Conservation (phyloP, 148 eudicot species). For the Heliosperma pusillum region DNA sequence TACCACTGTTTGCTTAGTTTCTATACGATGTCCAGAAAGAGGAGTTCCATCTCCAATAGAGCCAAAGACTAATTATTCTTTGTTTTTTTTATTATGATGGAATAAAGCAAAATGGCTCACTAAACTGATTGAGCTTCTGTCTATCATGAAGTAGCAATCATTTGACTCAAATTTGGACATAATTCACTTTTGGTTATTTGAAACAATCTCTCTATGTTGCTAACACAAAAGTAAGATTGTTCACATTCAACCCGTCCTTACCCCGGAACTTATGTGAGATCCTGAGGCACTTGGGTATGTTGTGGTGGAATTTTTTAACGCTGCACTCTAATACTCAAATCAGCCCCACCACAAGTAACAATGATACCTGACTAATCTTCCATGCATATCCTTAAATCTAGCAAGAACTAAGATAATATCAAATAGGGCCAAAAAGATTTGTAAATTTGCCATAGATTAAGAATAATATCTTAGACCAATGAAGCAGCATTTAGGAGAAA, state of each 20-base stretch:
- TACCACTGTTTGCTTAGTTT: not conserved
- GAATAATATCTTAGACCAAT: not conserved
- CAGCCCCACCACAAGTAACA: not conserved
- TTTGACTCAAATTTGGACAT: not conserved
- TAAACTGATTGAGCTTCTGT: not conserved
- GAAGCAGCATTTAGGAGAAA: not conserved
- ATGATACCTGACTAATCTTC: slow-evolving; percentile 1
- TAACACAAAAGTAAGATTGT: not conserved
- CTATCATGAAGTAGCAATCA: not conserved
- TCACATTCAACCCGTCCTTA: not conserved
- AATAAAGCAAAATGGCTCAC: no score
- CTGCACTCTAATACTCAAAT: not conserved
- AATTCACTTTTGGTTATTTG: not conserved
- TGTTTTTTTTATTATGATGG: no score
- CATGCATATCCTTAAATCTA: not conserved
- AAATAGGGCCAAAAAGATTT: no score
- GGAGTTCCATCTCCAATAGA: not conserved
- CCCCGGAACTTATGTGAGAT: not conserved
- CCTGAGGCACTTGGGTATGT: not conserved
- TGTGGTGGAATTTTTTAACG: not conserved
- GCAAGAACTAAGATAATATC: not conserved
- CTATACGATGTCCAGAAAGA: not conserved
- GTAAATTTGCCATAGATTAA: not conserved
- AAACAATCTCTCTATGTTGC: not conserved
- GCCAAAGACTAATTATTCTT: no score